Base-by-base conservation (phyloP, 352 stramenopile species). In the Globisporangium orthogonon region DNA sequence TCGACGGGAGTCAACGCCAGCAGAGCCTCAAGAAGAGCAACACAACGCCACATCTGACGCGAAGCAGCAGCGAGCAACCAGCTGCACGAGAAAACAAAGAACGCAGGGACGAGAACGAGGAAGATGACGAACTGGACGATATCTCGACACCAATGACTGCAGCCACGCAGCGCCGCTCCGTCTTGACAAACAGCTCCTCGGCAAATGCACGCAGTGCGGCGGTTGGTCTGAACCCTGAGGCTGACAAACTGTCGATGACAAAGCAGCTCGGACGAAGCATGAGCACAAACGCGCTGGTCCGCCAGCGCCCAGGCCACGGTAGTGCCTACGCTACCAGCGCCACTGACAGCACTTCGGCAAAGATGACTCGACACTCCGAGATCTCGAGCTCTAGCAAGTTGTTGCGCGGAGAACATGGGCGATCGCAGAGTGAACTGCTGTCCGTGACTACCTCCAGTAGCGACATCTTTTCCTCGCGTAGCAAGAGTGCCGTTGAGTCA, bases 251-350 rank as follows among this genome's bases (percentile, higher is more conserved):
- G 1, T 17, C 33, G 33, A 48, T 39, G 46, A 48, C 33, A 45
- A 60, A 29, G 54, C 44, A 13, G 28, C 54, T 60, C 45, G 54
- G 54, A 10, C 54, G 54, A 10, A 60, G 54, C 28, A 14, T 60
- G 54, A 60, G 54, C 14, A 54, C 54, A 7, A 60, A 7, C 7
- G 45, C 54, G 15, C 2, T 60, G 7, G 28, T 29, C 0, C 45
- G 33, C 13, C 23, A 18, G 14, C 11, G 40, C 41, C 11, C 33
- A 17, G 11, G 9, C 6, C 15, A 15, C 7, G 15, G n/a, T 7
- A 11, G 15, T n/a, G 43, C 4, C n/a, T n/a, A n/a, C n/a, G n/a
- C n/a, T n/a, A n/a, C n/a, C n/a, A n/a, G n/a, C n/a, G n/a, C n/a
- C 6, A n/a, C n/a, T 7, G 44, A 28, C 44, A 7, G 44, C 44